Evolutionary conservation across 305 asterid species (phyloP).

Genomic region (Fraxinus sp.): DNA sequence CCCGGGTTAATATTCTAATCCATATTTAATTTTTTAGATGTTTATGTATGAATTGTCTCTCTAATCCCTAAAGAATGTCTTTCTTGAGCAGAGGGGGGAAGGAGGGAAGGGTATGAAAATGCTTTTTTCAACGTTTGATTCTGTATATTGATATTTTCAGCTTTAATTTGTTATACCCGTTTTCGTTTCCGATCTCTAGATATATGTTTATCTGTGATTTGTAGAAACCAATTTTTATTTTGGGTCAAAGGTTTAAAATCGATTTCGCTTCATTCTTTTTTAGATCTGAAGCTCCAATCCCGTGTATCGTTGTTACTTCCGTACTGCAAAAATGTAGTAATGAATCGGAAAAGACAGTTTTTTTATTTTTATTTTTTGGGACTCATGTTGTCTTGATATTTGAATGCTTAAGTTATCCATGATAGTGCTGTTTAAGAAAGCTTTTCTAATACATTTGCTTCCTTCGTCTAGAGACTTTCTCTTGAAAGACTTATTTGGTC

Average conservation of each 20-base stretch:
- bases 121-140: background rate
- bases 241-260: slow-evolving; percentile 5
- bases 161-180: no score
- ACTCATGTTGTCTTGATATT: background rate
- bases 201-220: background rate
- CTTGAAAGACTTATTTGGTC: background rate
- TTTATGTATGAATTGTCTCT: background rate
- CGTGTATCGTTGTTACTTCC: background rate
- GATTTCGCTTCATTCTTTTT: background rate
- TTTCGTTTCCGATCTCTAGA: no score
- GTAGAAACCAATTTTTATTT: slow-evolving; percentile 8
- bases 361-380: background rate
- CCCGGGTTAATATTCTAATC: background rate
- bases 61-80: background rate
- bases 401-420: background rate
- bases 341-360: background rate
- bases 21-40: background rate
- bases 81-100: background rate
- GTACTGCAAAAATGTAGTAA: background rate
- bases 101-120: background rate
- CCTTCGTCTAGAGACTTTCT: background rate
- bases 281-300: background rate
- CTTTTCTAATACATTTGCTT: background rate
- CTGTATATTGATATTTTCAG: no score
- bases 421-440: background rate